phyloP scores from a whole-genome alignment of 441 rosid genomes.

The Arabidopsis hybrid region DNA sequence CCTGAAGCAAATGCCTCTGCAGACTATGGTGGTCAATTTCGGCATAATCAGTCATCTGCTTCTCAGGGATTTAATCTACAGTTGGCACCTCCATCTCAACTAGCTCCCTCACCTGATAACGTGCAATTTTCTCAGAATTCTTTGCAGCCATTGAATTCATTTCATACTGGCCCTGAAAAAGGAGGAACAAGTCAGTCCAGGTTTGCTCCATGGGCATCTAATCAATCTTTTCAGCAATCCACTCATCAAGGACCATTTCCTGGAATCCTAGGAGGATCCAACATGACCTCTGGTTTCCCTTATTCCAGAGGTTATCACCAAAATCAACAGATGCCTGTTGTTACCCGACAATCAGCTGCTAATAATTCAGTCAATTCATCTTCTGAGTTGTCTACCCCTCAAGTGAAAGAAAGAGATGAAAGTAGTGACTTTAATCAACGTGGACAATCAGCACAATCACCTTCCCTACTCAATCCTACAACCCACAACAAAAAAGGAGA shows the following conservation, averaged over 20 bases:
- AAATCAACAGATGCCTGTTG: constrained; percentile 51
- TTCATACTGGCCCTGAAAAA: constrained; percentile 46
- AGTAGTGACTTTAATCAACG: constrained; percentile 52
- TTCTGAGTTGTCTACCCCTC: constrained; percentile 52
- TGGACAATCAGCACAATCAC: constrained; percentile 50
- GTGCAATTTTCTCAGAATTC: constrained; percentile 51
- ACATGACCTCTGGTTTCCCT: constrained; percentile 55
- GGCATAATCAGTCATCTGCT: constrained; percentile 56
- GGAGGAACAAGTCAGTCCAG: constrained; percentile 51
- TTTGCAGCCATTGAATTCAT: constrained; percentile 42
- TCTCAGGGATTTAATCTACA: constrained; percentile 84
- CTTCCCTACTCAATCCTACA: constrained; percentile 41
- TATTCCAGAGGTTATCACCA: constrained; percentile 53
- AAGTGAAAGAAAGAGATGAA: constrained; percentile 48
- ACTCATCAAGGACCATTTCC: constrained; percentile 49
- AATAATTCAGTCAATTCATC: constrained; percentile 46
- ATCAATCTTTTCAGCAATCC: constrained; percentile 53
- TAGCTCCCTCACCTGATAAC: constrained; percentile 49
- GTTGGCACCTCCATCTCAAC: constrained; percentile 85
- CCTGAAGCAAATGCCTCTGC: constrained; percentile 62
- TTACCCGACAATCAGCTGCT: constrained; percentile 45
- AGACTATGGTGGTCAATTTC: constrained; percentile 58
- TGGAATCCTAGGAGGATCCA: constrained; percentile 46
- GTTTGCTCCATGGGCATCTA: constrained; percentile 55
- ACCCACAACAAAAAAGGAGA: constrained; percentile 46